Conservation (phyloP, 805 yeast genomes). For the Saturnispora galanensis region DNA sequence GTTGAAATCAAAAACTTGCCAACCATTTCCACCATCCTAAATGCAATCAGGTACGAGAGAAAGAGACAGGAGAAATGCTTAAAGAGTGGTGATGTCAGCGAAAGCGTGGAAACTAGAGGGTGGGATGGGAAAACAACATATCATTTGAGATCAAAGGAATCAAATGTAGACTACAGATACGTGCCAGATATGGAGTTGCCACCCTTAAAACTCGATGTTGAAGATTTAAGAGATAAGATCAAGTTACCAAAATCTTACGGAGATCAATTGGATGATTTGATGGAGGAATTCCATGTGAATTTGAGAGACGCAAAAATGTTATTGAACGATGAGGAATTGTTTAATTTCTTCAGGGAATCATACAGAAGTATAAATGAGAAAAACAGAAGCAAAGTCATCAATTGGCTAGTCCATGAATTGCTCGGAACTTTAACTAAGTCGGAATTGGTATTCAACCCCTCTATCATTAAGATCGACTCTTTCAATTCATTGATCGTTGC, state of each 20-base stretch:
- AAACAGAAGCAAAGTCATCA: conserved; percentile 6
- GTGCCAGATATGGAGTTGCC: conserved; percentile 93
- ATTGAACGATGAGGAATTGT: conserved; percentile 38
- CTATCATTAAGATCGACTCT: conserved; percentile 30
- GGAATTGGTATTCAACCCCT: conserved; percentile 26
- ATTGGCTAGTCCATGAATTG: conserved; percentile 75
- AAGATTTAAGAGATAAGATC: conserved; percentile 34
- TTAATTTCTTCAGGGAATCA: conserved; percentile 43
- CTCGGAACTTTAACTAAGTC: conserved; percentile 58
- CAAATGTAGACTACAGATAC: conserved; percentile 78
- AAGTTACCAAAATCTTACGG: conserved; percentile 58
- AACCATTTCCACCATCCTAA: conserved; percentile 67
- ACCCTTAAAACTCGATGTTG: conserved; percentile 34
- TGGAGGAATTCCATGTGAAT: conserved; percentile 51
- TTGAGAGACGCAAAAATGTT: conserved; percentile 70
- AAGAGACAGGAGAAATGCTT: conserved; percentile 51
- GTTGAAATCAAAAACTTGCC: conserved; percentile 88
- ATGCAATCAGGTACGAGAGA: conserved; percentile 68
- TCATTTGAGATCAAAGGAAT: conserved; percentile 66
- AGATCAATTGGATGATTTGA: conserved; percentile 31
- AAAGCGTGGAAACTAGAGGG: conserved; percentile 64
- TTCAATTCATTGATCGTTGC: conserved; percentile 46
- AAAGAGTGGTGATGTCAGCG: conserved; percentile 6
- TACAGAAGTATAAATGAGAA: conserved; percentile 21
- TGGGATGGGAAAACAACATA: conserved; percentile 77